Percentiles rank a stretch among this genome's conserved stretches.
Conservation (phyloP, 2,329 filamentous ascomycete genomes). For the Fonsecaea erecta region DNA sequence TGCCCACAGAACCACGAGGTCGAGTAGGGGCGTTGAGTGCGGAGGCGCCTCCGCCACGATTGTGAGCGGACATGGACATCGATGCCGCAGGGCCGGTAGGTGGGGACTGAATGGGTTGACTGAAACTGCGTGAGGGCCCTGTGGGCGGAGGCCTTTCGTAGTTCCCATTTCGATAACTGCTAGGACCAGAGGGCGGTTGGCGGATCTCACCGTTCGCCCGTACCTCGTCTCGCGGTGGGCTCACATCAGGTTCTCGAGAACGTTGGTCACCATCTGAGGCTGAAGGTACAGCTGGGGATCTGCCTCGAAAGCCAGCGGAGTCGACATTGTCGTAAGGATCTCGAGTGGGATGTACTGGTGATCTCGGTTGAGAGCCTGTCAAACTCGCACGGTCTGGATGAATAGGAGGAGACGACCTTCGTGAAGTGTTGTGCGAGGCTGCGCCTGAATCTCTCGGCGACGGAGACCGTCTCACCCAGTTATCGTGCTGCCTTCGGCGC, state of each 20-base stretch:
- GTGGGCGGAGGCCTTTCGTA: slow-evolving; percentile 39
- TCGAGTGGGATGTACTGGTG: slow-evolving; percentile 33
- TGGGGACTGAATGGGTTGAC: slow-evolving; percentile 38
- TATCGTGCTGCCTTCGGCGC: slow-evolving; percentile 54
- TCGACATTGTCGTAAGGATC: slow-evolving; percentile 32
- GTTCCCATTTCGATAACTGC: slow-evolving; percentile 35
- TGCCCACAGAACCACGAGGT: slow-evolving; percentile 49
- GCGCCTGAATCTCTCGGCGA: slow-evolving; percentile 58
- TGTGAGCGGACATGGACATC: slow-evolving; percentile 44
- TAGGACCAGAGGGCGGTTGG: slow-evolving; percentile 33
- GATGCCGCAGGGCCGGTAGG: slow-evolving; percentile 48
- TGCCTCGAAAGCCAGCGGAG: slow-evolving; percentile 30
- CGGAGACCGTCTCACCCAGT: slow-evolving; percentile 60
- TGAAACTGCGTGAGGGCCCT: slow-evolving; percentile 41
- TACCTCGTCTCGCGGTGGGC: slow-evolving; percentile 33
- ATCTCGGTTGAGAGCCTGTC: slow-evolving; percentile 38
- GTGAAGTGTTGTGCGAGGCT: slow-evolving; percentile 62
- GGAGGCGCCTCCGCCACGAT: slow-evolving; percentile 47
- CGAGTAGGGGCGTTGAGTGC: slow-evolving; percentile 54
- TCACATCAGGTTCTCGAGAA: slow-evolving; percentile 13
- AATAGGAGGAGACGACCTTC: slow-evolving; percentile 64
- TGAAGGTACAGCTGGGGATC: slow-evolving; percentile 28
- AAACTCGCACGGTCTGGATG: slow-evolving; percentile 59
- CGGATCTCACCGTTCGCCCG: slow-evolving; percentile 33
- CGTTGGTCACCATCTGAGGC: slow-evolving; percentile 19